phyloP scores from a whole-genome alignment of 768 basidiomycete species.

The Tubosaeta sp. region DNA sequence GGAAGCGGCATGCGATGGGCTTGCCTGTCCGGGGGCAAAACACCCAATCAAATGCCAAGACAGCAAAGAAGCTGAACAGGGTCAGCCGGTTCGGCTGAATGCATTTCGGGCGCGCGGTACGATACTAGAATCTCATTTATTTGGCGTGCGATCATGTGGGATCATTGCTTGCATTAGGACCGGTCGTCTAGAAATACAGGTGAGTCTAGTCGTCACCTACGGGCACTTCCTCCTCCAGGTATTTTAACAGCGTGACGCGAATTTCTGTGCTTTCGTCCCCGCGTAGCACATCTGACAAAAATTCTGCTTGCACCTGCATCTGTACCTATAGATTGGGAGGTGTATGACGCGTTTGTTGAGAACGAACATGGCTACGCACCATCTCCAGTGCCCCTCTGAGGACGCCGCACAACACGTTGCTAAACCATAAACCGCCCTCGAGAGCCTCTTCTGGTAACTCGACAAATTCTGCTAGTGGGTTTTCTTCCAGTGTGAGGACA shows the following conservation, averaged over 20 bases:
- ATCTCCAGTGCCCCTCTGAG: slow-evolving; percentile 92
- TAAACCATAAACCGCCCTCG: slow-evolving; percentile 94
- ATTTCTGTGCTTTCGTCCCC: slow-evolving; percentile 96
- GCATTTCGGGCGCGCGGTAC: slow-evolving; percentile 6
- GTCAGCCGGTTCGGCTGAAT: slow-evolving; percentile 57
- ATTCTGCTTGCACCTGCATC: slow-evolving; percentile 88
- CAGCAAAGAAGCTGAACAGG: slow-evolving; percentile 87
- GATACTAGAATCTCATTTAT: slow-evolving; percentile 8
- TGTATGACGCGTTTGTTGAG: slow-evolving; percentile 4
- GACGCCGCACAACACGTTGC: slow-evolving; percentile 94
- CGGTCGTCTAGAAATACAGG: slow-evolving; percentile 14
- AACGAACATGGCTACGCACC: slow-evolving; percentile 46
- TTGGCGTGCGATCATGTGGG: neutral
- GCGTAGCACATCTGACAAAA: slow-evolving; percentile 84
- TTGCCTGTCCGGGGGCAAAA: slow-evolving; percentile 94
- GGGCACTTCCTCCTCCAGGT: slow-evolving; percentile 95
- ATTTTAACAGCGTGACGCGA: slow-evolving; percentile 82
- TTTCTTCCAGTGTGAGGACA: slow-evolving; percentile 87
- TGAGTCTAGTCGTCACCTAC: slow-evolving; percentile 77
- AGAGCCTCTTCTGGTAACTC: slow-evolving; percentile 92
- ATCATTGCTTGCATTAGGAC: slow-evolving; percentile 4
- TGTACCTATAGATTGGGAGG: slow-evolving; percentile 62
- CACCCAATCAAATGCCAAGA: slow-evolving; percentile 86
- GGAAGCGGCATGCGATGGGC: slow-evolving; percentile 88
- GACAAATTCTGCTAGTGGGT: slow-evolving; percentile 94